Evolutionary conservation across 768 basidiomycete genomes (phyloP).

Genomic region (Lepiota brunneoincarnata): DNA sequence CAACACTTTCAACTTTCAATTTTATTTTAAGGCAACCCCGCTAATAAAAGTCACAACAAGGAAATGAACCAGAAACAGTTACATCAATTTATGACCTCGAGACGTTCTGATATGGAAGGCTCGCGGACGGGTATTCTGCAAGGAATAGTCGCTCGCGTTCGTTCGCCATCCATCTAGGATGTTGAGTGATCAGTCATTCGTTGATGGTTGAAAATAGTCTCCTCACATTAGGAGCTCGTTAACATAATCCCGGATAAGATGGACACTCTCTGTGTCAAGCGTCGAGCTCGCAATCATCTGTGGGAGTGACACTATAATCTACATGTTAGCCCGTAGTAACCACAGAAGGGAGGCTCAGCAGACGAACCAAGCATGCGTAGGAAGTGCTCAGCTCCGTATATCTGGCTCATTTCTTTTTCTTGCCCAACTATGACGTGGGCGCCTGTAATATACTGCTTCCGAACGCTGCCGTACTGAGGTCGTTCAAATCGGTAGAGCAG

Average conservation of each 20-base stretch:
- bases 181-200: not conserved
- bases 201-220: not conserved
- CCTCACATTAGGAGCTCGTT: constrained; percentile 80
- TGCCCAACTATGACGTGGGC: constrained; percentile 57
- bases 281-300: constrained; percentile 85
- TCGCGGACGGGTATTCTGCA: constrained; percentile 75
- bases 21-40: constrained; percentile 15
- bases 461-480: constrained; percentile 83
- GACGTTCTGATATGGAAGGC: constrained; percentile 77
- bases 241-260: constrained; percentile 82
- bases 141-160: constrained; percentile 75
- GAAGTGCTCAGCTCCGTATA: constrained; percentile 95
- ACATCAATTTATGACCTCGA: constrained; percentile 55
- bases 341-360: not conserved
- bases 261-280: constrained; percentile 88
- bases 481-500: constrained; percentile 94
- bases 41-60: not conserved
- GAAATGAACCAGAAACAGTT: too few relatives aligned
- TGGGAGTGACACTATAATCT: constrained; percentile 76
- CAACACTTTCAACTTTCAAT: too few relatives aligned
- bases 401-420: constrained; percentile 83
- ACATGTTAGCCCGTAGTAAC: not conserved
- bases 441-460: constrained; percentile 71
- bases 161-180: constrained; percentile 69
- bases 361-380: constrained; percentile 83